Base-by-base conservation (phyloP, 1,139 yeast species). In the Lodderomyces orthopsilosis region DNA sequence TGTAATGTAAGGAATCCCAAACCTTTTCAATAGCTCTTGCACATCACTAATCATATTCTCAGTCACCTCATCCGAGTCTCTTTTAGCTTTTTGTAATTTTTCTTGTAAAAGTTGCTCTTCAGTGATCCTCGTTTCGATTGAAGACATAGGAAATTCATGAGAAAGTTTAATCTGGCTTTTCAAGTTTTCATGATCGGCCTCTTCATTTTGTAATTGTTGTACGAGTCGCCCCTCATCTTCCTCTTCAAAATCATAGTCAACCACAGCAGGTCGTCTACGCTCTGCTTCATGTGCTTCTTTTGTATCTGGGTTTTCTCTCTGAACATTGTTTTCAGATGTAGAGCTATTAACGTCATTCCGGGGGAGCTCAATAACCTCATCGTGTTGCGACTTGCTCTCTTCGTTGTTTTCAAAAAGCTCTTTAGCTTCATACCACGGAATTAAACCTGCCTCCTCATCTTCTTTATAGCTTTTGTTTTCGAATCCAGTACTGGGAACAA, bases 61-160 rank as follows among this genome's bases (percentile, higher is more conserved):
- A 0, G 96, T 86, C 0, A 93, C 97, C 54, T 87, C 95, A 55
- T 93, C 98, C 0, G 97, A 80, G 61, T 93, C 98, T 47, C 97
- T 72, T 48, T 81, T 77, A 28, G 87, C 90, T 51, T 79, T 83
- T 33, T 72, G 77, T 37, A 82, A 75, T 55, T 84, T 80, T 38
- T 76, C 81, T 48, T 73, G 77, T 22, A 89, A 63, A 39, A 76
- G 68, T 14, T 68, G 72, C 43, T 80, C 86, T 27, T 79, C 76
- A 0, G 79, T 75, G 42, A 73, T 55, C 45, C 65, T 70, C 41
- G 79, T 62, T 42, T 54, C 52, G 7, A 57, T 50, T 2, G 63
- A 49, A 4, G 63, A 52, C 3, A 48, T 28, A 1, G 59, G 54
- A 0, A 55, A 45, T 2, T 54, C 57, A 41, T 57, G 59, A 23